These are phyloP conservation scores for Ustilago nuda DNA, from an alignment of 1,284 basidiomycete species.

Conservation along the genomic window DNA sequence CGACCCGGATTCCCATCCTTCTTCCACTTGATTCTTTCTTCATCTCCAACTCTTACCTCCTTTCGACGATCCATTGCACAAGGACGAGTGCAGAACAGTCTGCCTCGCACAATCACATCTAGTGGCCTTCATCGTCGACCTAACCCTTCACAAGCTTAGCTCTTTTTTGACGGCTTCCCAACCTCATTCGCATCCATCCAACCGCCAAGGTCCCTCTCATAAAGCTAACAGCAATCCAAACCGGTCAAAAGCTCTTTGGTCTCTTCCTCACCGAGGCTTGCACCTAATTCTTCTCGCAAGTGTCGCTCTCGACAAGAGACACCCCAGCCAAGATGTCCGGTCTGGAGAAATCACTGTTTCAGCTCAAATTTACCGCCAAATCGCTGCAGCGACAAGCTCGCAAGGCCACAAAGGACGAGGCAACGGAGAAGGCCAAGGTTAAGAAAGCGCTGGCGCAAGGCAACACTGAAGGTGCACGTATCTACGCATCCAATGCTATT, in stretches of 20 bases:
- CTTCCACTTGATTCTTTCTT: neutral
- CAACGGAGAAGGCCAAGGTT: slow-evolving; percentile 65
- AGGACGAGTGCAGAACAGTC: neutral
- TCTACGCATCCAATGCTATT: slow-evolving; percentile 98
- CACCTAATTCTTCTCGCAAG: too few species aligned
- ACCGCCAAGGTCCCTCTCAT: neutral
- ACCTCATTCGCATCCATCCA: neutral
- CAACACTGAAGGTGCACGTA: slow-evolving; percentile 96
- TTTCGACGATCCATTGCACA: neutral
- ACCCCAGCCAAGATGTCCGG: slow-evolving; percentile 30
- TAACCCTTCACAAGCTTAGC: neutral
- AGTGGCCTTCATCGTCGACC: neutral
- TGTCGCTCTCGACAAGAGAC: neutral
- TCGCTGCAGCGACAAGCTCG: slow-evolving; percentile 67
- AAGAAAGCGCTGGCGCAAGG: slow-evolving; percentile 89
- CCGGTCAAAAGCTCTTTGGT: too few species aligned
- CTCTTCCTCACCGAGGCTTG: too few species aligned
- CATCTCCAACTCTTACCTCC: neutral
- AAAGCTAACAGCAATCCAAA: neutral
- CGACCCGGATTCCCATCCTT: neutral
- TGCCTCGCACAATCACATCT: neutral
- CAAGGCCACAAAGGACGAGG: slow-evolving; percentile 67
- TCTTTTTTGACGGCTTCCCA: neutral
- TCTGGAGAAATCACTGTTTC: slow-evolving; percentile 65
- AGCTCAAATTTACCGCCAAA: slow-evolving; percentile 69